Evolutionary conservation across 768 basidiomycete genomes (phyloP).

Genomic region (Termitomyces heimii): DNA sequence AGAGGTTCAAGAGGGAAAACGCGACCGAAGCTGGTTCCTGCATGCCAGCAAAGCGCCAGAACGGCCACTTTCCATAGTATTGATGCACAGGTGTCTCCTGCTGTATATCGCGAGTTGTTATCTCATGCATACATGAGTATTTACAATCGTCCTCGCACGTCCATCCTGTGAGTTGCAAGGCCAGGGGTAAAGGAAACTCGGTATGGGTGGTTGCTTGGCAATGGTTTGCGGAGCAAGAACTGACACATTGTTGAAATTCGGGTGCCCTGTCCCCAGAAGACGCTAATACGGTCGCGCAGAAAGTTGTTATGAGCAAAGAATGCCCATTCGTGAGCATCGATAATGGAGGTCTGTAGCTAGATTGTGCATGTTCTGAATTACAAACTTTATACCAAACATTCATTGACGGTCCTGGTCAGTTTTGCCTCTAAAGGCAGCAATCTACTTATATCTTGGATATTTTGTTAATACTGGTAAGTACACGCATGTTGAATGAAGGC

Average conservation of each 20-base stretch:
- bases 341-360: background rate
- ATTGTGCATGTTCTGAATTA: background rate
- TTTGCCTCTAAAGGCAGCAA: background rate
- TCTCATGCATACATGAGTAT: constrained; percentile 81
- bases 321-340: constrained; percentile 3
- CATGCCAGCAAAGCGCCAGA: constrained; percentile 81
- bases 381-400: background rate
- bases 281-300: constrained; percentile 22
- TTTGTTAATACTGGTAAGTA: background rate
- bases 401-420: background rate
- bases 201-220: constrained; percentile 32
- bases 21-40: constrained; percentile 92
- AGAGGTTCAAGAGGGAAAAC: constrained; percentile 86
- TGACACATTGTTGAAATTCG: constrained; percentile 48
- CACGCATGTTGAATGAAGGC: background rate
- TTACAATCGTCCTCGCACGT: constrained; percentile 83
- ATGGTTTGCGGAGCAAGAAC: constrained; percentile 30
- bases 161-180: constrained; percentile 74
- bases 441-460: background rate
- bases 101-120: constrained; percentile 53
- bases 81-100: constrained; percentile 52
- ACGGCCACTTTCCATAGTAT: constrained; percentile 97
- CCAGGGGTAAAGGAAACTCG: constrained; percentile 32
- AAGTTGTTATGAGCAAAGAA: constrained; percentile 1
- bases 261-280: constrained; percentile 61